Evolutionary conservation across 345 rosid species (phyloP), one percentile per base, ranked within the genome.

Genomic region (Lenwebbia sp.): DNA sequence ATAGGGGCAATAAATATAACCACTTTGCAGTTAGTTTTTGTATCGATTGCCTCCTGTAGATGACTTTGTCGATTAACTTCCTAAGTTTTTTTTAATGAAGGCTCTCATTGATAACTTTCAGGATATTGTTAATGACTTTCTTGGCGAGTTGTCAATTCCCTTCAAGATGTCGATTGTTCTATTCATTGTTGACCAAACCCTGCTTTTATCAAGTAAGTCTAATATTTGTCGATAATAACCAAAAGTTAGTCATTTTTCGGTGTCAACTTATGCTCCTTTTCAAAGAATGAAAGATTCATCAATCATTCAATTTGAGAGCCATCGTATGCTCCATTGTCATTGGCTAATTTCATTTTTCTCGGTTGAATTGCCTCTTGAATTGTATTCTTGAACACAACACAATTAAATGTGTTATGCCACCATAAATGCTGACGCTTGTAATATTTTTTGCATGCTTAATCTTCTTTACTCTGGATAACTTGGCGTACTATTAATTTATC

Each of bases 131-230:
- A 13, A 26, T 57, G 30, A 57, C 62, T 57, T 57, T 25, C 12
- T 6, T 0, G 1, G 1, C 0, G 0, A 26, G 26, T 57, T 26
- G 1, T 26, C 2, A 0, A 26, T 57, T 57, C 28, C 0, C 60
- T 56, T 56, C 28, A 56, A 25, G 28, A 25, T 4, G 1, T 14
- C n/a, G n/a, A 0, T 57, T 25, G 12, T 57, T 57, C 12, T 57
- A 2, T 57, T 57, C 14, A 26, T 57, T 10, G 12, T 2, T 57
- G 14, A 57, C 1, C 28, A 57, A 57, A 11, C 30, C 10, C 11
- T 26, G 14, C 62, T 57, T 7, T 57, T 6, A 57, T 57, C 12
- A n/a, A n/a, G n/a, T n/a, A 57, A 57, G 0, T 57, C 15, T 26
- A 25, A 11, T 11, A 25, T 2, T 10, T 2, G 15, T 57, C 12